Conservation (phyloP, 2,329 filamentous ascomycete species). For the Xylaria sp. region DNA sequence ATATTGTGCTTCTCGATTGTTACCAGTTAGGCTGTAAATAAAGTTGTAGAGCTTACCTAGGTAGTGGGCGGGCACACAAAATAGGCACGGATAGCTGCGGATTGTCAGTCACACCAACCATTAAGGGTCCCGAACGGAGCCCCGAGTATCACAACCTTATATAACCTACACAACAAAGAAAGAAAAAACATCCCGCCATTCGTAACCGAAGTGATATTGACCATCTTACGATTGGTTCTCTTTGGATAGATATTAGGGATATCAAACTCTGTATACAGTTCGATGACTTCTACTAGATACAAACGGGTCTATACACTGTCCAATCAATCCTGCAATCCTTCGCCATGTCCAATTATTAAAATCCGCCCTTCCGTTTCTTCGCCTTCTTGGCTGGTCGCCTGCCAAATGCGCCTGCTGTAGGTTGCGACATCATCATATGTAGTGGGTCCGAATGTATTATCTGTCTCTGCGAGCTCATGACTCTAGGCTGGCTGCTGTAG, state of each 20-base stretch:
- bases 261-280: background rate
- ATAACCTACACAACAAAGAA: background rate
- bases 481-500: conserved; percentile 46
- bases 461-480: conserved; percentile 41
- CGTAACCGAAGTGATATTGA: too few relatives aligned
- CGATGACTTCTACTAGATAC: conserved; percentile 3
- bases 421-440: conserved; percentile 50
- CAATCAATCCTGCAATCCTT: background rate
- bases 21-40: conserved; percentile 5
- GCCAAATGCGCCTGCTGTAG: conserved; percentile 47
- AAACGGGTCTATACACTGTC: background rate
- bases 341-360: conserved; percentile 37
- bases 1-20: background rate
- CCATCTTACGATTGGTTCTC: background rate
- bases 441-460: conserved; percentile 41
- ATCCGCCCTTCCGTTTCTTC: conserved; percentile 49
- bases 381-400: conserved; percentile 48
- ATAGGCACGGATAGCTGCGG: conserved; percentile 19
- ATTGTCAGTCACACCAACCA: background rate
- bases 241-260: background rate
- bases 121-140: background rate
- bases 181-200: background rate
- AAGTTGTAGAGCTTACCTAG: background rate
- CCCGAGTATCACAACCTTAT: background rate
- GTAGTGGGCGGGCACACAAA: conserved; percentile 11